Base-by-base conservation (phyloP, 202 grass and related monocot species). In the Eragrostis tef region DNA sequence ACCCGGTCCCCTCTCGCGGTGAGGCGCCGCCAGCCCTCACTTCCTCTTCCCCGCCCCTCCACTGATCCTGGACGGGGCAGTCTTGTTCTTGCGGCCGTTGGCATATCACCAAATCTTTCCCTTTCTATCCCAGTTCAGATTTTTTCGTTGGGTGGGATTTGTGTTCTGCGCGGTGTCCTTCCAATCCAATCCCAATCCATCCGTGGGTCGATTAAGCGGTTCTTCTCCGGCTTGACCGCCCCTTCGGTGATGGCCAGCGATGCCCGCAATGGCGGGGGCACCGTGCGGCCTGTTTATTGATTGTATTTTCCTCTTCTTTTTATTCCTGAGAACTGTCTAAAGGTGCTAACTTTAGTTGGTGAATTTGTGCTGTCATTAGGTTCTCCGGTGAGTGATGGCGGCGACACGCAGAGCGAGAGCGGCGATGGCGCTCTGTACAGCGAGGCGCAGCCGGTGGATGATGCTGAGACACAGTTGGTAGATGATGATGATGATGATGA, bases 381-480 rank as follows among this genome's bases (percentile, higher is more conserved):
- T 46, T 87, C 77, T 73, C 72, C 85, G 1, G 27, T 24, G 45
- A 86, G 69, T 3, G 51, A 70, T 15, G 78, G 73, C 2, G 87
- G 87, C 17, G 59, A 15, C 1, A 89, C 78, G 20, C 69, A 51
- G 52, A 81, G 83, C 27, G 67, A 75, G 77, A 54, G 19, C 0
- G 71, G 61, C 1, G 5, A 11, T 12, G 70, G 11, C 0, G 60
- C 68, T 3, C 46, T 90, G 72, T 89, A 85, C 15, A 74, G 81
- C 0, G 90, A 93, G 70, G 88, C 85, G 1, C 87, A 90, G 80
- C 82, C 7, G 20, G 16, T 81, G 70, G 90, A 91, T 26, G 79
- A 80, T 0, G 89, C 70, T 0, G 79, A 70, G 59, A 78, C 83
- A 0, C 82, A 85, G 48, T 63, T 83, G 11, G 50, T 76, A 46